Evolutionary conservation across 2,329 filamentous ascomycete genomes (phyloP), one percentile per base, ranked within the genome.

Genomic region (Colletotrichum incanum): DNA sequence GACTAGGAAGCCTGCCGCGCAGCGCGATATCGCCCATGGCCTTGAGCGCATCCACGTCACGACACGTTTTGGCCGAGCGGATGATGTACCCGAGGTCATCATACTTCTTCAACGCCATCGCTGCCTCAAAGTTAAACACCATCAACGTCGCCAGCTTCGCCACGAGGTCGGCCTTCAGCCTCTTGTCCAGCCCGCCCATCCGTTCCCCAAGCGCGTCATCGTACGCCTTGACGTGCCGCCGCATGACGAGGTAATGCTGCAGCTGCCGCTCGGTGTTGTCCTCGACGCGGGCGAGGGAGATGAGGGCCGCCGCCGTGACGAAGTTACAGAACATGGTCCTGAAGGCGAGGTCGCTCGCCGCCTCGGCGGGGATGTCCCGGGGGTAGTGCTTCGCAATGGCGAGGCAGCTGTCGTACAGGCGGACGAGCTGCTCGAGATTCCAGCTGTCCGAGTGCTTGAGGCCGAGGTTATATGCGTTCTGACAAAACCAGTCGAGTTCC

Each of bases 401-500:
- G 45, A 90, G 82, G 72, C 88, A 91, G 37, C 84, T 83, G 5
- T 78, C 80, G 59, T 92, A 81, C 31, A 97, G 85, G 4, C 88
- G 84, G 4, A 91, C 78, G 0, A 92, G 84, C 60, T 86, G 80
- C 7, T 80, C 78, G 1, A 91, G 84, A 31, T 87, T 79, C 86
- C 92, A 92, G 0, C 70, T 74, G 3, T 88, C 84, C 1, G 86
- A 85, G 75, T 92, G 85, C 72, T 91, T 90, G 5, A 96, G 81
- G 0, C 91, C 92, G 8, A 95, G 80, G 75, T 96, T 97, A 83
- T 97, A 97, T 1, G 93, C 88, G 74, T 93, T 96, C 74, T 92
- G 92, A 47, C 92, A 92, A 79, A 97, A 95, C 94, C 94, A 97
- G 75, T 95, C 88, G 4, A 97, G 84, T 76, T 98, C 94, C 3